phyloP scores from a whole-genome alignment of 2,329 filamentous ascomycete genomes.

The Ophiosphaerella korrae region DNA sequence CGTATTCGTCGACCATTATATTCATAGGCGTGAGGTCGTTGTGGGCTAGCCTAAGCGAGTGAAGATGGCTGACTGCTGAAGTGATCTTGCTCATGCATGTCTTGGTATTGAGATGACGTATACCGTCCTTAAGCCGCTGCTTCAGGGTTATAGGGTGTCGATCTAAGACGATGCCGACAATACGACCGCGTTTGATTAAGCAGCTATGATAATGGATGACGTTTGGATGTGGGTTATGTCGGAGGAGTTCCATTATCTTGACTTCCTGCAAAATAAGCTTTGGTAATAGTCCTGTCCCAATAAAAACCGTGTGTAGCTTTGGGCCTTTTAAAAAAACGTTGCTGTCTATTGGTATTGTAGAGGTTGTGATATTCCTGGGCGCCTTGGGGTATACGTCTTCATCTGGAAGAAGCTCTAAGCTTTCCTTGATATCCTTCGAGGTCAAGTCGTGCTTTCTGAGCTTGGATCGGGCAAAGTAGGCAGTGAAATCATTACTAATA shows the following conservation, averaged over 20 bases:
- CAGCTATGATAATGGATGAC: too few species aligned
- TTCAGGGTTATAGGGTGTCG: background rate
- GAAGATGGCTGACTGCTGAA: constrained; percentile 18
- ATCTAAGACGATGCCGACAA: too few species aligned
- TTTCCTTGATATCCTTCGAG: constrained; percentile 6
- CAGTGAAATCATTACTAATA: constrained; percentile 10
- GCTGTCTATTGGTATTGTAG: constrained; percentile 3
- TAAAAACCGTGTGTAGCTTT: constrained; percentile 12
- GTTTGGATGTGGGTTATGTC: too few species aligned
- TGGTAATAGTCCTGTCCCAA: constrained; percentile 10
- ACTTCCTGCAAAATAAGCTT: constrained; percentile 11
- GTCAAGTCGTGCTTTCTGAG: constrained; percentile 13
- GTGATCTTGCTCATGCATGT: constrained; percentile 10
- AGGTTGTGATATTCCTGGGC: constrained; percentile 12
- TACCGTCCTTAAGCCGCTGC: constrained; percentile 7
- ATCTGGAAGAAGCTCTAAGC: constrained; percentile 15
- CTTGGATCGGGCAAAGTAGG: constrained; percentile 17
- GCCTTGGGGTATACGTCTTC: constrained; percentile 1
- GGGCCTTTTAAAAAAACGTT: constrained; percentile 17
- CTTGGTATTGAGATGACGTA: constrained; percentile 2
- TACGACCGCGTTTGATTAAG: too few species aligned
- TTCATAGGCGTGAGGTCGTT: constrained; percentile 47
- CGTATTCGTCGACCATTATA: constrained; percentile 40
- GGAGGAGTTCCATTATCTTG: too few species aligned
- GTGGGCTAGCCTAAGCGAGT: constrained; percentile 3